Evolutionary conservation across 768 basidiomycete genomes (phyloP).

Genomic region (Aureoboletus auriporus): DNA sequence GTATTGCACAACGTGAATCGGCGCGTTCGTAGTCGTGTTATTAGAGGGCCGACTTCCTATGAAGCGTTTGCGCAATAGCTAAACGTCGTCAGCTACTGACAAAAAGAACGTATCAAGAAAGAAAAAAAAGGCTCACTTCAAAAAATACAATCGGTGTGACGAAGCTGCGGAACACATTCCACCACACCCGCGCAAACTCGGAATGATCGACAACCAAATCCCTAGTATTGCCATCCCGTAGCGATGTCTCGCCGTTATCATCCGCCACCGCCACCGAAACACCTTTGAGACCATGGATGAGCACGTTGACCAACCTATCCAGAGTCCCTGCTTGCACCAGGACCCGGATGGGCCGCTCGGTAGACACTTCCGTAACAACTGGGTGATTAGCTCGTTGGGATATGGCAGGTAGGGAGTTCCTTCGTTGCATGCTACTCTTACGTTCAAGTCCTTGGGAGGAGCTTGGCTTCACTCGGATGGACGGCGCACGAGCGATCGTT

Average conservation of each 20-base stretch:
- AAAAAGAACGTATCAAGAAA: background rate
- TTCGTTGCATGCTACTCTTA: conserved; percentile 69
- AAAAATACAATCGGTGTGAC: conserved; percentile 80
- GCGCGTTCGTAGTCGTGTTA: conserved; percentile 37
- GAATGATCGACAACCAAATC: conserved; percentile 67
- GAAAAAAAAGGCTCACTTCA: conserved; percentile 51
- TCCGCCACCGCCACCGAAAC: conserved; percentile 80
- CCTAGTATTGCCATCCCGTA: conserved; percentile 69
- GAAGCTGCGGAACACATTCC: conserved; percentile 79
- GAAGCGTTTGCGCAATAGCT: conserved; percentile 79
- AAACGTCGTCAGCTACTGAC: conserved; percentile 1
- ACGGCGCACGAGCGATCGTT: conserved; percentile 55
- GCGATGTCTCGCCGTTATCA: conserved; percentile 81
- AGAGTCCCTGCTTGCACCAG: conserved; percentile 77
- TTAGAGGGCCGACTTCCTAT: conserved; percentile 43
- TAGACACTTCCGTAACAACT: conserved; percentile 56
- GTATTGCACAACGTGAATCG: conserved; percentile 45
- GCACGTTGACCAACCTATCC: conserved; percentile 66
- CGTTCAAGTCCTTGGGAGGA: conserved; percentile 66
- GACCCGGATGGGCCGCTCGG: conserved; percentile 70
- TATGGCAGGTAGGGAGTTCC: conserved; percentile 77
- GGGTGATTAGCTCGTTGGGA: conserved; percentile 58
- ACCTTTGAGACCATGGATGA: conserved; percentile 73
- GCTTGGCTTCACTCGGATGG: conserved; percentile 74
- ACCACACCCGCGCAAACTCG: conserved; percentile 78